Conservation (phyloP, 768 basidiomycete species). For the Gelatoporia subvermispora region DNA sequence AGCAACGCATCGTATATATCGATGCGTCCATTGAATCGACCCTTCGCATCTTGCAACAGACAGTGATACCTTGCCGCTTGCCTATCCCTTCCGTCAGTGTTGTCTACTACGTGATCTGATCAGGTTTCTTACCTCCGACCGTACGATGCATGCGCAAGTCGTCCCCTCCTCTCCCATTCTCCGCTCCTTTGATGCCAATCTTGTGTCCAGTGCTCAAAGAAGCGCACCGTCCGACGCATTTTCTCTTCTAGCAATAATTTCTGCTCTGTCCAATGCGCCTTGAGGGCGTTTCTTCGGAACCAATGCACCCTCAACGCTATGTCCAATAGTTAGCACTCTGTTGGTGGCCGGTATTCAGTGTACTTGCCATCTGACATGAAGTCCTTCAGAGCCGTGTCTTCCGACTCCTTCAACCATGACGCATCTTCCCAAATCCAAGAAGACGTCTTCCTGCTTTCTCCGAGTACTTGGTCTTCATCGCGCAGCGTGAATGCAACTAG, state of each 20-base stretch:
- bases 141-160: no score
- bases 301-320: not conserved
- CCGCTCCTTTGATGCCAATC: not conserved
- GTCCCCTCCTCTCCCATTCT: no score
- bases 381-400: not conserved
- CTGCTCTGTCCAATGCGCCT: slow-evolving; percentile 3
- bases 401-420: not conserved
- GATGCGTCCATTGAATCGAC: no score
- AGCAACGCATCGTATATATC: no score
- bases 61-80: no score
- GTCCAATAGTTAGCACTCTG: not conserved
- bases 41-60: no score
- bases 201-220: not conserved
- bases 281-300: slow-evolving; percentile 1
- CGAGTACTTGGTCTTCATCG: not conserved
- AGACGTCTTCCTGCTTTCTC: not conserved
- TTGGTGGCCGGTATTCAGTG: not conserved
- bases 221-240: slow-evolving; percentile 3
- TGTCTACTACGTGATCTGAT: no score
- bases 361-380: not conserved
- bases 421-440: slow-evolving; percentile 6
- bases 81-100: no score
- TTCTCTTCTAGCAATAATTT: slow-evolving; percentile 1
- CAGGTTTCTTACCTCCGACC: no score
- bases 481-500: not conserved